Percentiles rank a stretch among this genome's conserved stretches.
Conservation (phyloP, 129 eudicot species). For the Saussurea involucrata region DNA sequence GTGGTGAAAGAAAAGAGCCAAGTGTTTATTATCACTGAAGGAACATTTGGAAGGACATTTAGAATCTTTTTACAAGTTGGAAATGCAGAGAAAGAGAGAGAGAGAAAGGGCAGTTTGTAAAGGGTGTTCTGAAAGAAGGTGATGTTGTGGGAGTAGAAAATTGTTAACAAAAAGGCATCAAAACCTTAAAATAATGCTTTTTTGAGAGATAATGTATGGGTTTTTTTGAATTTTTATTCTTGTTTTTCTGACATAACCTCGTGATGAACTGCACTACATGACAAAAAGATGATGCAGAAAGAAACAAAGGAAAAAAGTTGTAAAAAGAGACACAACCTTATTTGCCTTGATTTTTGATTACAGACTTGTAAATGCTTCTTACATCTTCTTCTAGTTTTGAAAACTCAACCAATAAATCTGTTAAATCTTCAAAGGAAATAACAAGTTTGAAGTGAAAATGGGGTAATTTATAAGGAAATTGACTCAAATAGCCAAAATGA, state of each 20-base stretch:
- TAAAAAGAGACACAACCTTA: constrained; percentile 22
- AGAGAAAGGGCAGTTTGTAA: neutral
- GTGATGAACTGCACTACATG: constrained; percentile 70
- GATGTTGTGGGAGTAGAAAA: constrained; percentile 25
- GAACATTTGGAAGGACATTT: constrained; percentile 33
- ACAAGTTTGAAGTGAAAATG: constrained; percentile 32
- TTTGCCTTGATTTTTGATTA: constrained; percentile 16
- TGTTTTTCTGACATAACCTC: constrained; percentile 72
- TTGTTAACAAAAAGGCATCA: constrained; percentile 36
- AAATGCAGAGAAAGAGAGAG: constrained; percentile 33
- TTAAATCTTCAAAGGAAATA: neutral
- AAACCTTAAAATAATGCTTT: constrained; percentile 45
- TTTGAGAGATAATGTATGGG: constrained; percentile 36
- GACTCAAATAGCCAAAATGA: too few relatives aligned
- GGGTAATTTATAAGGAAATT: neutral
- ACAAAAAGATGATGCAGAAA: constrained; percentile 68
- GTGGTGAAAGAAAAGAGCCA: constrained; percentile 22
- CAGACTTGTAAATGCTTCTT: neutral
- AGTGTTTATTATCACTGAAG: constrained; percentile 21
- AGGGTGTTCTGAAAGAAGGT: neutral
- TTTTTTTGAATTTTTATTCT: constrained; percentile 21
- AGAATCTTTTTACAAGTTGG: constrained; percentile 50
- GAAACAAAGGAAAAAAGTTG: constrained; percentile 34
- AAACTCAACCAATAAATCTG: constrained; percentile 14
- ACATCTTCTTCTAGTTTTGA: constrained; percentile 15